phyloP scores from a whole-genome alignment of 495 filamentous ascomycete genomes.

The Mytilinidion resinicola region DNA sequence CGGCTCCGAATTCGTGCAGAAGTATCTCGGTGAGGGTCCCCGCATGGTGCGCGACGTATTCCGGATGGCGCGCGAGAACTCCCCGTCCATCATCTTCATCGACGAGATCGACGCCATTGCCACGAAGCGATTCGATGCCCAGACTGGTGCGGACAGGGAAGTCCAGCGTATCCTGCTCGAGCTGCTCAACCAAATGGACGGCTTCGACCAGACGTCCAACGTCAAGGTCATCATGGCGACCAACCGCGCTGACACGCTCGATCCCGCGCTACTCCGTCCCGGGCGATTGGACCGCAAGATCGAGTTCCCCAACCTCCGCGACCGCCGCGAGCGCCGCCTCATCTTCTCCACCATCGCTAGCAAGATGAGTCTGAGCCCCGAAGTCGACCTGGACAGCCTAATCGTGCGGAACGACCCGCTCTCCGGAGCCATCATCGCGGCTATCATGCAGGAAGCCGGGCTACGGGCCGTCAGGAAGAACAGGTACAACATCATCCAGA shows the following conservation, averaged over 20 bases:
- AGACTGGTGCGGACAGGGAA: slow-evolving; percentile 94
- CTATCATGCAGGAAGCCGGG: slow-evolving; percentile 98
- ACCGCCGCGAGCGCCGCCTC: slow-evolving; percentile 85
- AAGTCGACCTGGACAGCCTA: slow-evolving; percentile 90
- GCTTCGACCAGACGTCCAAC: slow-evolving; percentile 96
- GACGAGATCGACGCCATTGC: slow-evolving; percentile 95
- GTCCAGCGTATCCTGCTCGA: slow-evolving; percentile 97
- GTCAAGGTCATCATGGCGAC: slow-evolving; percentile 99
- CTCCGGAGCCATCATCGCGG: slow-evolving; percentile 91
- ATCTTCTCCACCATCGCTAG: slow-evolving; percentile 94
- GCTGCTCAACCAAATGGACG: slow-evolving; percentile 98
- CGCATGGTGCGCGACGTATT: slow-evolving; percentile 99
- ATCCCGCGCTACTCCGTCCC: slow-evolving; percentile 87
- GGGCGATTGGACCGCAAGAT: slow-evolving; percentile 97
- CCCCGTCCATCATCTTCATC: slow-evolving; percentile 97
- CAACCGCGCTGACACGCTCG: slow-evolving; percentile 93
- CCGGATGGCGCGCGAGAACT: slow-evolving; percentile 97
- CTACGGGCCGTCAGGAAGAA: slow-evolving; percentile 95
- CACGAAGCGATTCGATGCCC: slow-evolving; percentile 97
- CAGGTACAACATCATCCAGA: slow-evolving; percentile 96
- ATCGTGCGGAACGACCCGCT: slow-evolving; percentile 95
- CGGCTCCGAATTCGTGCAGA: slow-evolving; percentile 97
- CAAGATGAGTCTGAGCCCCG: slow-evolving; percentile 93
- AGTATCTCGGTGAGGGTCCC: slow-evolving; percentile 94
- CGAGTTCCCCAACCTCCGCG: slow-evolving; percentile 87